Conservation (phyloP, 441 rosid genomes). For the Pelargonium myrrhifolium region DNA sequence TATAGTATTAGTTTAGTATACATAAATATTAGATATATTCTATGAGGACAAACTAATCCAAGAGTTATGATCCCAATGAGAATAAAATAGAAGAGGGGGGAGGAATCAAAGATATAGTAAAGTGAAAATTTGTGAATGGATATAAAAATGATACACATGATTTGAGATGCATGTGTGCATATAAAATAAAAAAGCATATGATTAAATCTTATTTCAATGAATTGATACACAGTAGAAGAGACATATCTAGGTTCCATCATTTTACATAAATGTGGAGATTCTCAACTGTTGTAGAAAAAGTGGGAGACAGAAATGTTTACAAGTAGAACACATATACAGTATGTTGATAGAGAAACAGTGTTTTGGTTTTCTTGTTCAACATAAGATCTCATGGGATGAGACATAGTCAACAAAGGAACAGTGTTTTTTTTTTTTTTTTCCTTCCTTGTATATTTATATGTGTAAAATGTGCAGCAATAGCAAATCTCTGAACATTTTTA, state of each 20-base stretch:
- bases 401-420: not conserved
- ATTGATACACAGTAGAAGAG: not conserved
- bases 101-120: too few relatives aligned
- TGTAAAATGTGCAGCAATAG: not conserved
- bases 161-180: not conserved
- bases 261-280: constrained; percentile 29
- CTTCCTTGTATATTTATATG: too few relatives aligned
- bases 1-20: not conserved
- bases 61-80: not conserved
- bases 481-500: not conserved
- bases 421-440: too few relatives aligned
- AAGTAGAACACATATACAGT: not conserved
- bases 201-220: constrained; percentile 3
- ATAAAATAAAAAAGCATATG: not conserved
- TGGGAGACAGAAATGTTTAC: constrained; percentile 7
- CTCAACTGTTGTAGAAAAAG: constrained; percentile 25
- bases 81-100: not conserved
- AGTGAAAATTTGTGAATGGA: not conserved
- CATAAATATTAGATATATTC: not conserved
- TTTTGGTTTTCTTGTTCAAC: not conserved
- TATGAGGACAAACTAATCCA: not conserved
- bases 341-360: too few relatives aligned
- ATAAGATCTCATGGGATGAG: not conserved
- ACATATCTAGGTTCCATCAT: constrained; percentile 20
- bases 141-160: not conserved